phyloP scores from a whole-genome alignment of 345 rosid genomes.

The Melastoma malabathricum region DNA sequence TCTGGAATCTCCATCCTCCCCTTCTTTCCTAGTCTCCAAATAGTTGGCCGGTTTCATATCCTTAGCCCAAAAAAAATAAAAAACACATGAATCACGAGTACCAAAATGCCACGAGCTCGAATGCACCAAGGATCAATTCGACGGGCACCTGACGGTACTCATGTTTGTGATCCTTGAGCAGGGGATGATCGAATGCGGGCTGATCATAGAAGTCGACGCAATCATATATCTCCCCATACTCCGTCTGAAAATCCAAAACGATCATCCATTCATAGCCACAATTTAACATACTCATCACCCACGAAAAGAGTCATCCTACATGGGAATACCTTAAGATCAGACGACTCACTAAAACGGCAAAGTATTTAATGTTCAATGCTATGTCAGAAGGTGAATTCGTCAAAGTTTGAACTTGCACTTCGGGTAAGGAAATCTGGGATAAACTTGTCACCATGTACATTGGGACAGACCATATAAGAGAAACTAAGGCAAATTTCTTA shows the following conservation, averaged over 20 bases:
- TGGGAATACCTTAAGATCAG: no score
- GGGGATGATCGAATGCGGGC: conserved; percentile 10
- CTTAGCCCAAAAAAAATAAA: no score
- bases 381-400: no score
- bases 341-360: no score
- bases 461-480: no score
- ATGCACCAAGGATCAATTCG: not conserved
- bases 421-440: no score
- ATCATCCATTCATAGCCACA: not conserved
- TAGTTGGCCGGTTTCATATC: conserved; percentile 11
- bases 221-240: conserved; percentile 6
- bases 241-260: not conserved
- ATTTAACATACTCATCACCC: not conserved
- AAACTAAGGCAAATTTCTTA: no score
- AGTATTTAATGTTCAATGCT: no score
- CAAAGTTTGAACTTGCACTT: no score
- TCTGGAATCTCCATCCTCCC: not conserved
- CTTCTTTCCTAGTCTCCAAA: not conserved
- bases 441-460: no score
- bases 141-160: not conserved
- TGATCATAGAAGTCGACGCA: conserved; percentile 9
- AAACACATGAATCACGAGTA: no score
- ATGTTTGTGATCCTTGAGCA: conserved; percentile 1
- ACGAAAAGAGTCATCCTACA: not conserved
- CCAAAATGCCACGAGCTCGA: no score